These are phyloP conservation scores for Penicillium sp. DNA, from an alignment of 2,329 filamentous ascomycete genomes.

Conservation along the genomic window DNA sequence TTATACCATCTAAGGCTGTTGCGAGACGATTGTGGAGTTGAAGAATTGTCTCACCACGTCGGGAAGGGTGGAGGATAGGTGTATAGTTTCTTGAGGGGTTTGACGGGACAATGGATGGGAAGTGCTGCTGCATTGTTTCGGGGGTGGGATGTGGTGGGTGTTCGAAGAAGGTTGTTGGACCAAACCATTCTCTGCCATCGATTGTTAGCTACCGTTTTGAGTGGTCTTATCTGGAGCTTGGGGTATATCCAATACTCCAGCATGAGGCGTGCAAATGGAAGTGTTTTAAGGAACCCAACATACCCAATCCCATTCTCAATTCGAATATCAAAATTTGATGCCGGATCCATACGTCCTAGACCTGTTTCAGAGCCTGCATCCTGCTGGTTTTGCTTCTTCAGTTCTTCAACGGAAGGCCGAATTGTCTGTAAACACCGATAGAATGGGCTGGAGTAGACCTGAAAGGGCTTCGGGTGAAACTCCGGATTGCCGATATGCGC, in stretches of 20 bases:
- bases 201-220: neutral
- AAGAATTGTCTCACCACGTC: slow-evolving; percentile 74
- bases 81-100: slow-evolving; percentile 52
- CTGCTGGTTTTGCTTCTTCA: slow-evolving; percentile 26
- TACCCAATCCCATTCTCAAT: slow-evolving; percentile 56
- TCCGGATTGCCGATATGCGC: slow-evolving; percentile 31
- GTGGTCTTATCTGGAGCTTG: neutral
- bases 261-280: neutral
- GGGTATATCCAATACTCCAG: neutral
- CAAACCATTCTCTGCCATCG: slow-evolving; percentile 78
- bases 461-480: slow-evolving; percentile 43
- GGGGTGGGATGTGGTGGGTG: slow-evolving; percentile 76
- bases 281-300: slow-evolving; percentile 7
- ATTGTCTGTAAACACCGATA: slow-evolving; percentile 87
- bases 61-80: slow-evolving; percentile 66
- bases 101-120: slow-evolving; percentile 54
- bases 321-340: slow-evolving; percentile 42
- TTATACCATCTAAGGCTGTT: slow-evolving; percentile 66
- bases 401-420: slow-evolving; percentile 56
- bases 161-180: slow-evolving; percentile 71
- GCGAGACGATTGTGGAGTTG: slow-evolving; percentile 80
- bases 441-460: slow-evolving; percentile 79
- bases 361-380: slow-evolving; percentile 5
- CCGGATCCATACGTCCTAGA: slow-evolving; percentile 35
- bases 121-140: slow-evolving; percentile 63